Conservation (phyloP, 208 protist genomes). For the Trypanosoma scelopori region DNA sequence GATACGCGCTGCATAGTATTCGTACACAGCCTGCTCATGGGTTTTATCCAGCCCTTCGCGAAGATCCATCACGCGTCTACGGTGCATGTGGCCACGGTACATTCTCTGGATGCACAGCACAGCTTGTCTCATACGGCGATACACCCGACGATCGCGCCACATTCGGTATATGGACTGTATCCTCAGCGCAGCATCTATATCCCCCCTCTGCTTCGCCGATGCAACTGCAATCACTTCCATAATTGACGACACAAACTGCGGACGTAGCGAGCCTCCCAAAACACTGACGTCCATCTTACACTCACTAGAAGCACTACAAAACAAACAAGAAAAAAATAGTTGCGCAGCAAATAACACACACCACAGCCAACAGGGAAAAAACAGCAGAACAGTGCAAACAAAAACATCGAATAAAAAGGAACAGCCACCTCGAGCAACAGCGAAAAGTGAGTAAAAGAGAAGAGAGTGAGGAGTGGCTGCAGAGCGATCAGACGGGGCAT, state of each 20-base stretch:
- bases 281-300: constrained; percentile 10
- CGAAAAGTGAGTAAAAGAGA: too few species aligned
- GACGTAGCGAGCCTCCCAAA: neutral
- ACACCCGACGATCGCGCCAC: constrained; percentile 36
- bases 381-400: too few species aligned
- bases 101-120: constrained; percentile 52
- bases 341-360: too few species aligned
- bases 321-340: constrained; percentile 12
- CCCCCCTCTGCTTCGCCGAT: neutral
- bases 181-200: constrained; percentile 31
- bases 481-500: too few species aligned
- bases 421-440: too few species aligned
- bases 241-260: constrained; percentile 13
- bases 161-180: constrained; percentile 68
- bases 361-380: too few species aligned
- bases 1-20: constrained; percentile 70
- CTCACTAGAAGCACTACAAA: constrained; percentile 5
- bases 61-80: constrained; percentile 26
- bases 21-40: constrained; percentile 46
- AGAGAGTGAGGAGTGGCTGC: too few species aligned
- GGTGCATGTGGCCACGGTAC: constrained; percentile 48
- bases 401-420: too few species aligned
- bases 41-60: constrained; percentile 1
- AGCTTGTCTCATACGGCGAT: constrained; percentile 12
- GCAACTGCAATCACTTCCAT: constrained; percentile 14